These are phyloP conservation scores for Solanum habrochaites DNA, from an alignment of 257 asterid species.

Conservation along the genomic window DNA sequence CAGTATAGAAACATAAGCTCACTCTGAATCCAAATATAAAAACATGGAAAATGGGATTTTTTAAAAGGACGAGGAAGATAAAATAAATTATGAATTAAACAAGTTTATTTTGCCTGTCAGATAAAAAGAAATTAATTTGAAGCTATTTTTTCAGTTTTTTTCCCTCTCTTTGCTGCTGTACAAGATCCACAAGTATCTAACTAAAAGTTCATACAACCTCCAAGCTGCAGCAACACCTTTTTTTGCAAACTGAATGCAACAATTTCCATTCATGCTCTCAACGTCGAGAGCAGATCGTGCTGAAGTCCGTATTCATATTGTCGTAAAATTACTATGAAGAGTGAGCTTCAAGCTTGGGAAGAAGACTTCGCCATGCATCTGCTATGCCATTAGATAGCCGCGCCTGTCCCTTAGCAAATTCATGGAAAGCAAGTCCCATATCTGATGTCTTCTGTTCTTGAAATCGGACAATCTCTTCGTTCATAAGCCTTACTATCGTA, in stretches of 20 bases:
- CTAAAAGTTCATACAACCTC: slow-evolving; percentile 1
- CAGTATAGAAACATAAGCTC: neutral
- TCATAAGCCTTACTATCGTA: slow-evolving; percentile 67
- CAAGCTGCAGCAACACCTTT: neutral
- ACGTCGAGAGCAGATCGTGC: neutral
- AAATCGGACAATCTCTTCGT: slow-evolving; percentile 68
- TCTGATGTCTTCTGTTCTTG: slow-evolving; percentile 89
- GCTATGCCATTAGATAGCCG: slow-evolving; percentile 60
- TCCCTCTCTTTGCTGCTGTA: slow-evolving; percentile 22
- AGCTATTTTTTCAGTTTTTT: neutral
- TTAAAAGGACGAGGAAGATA: neutral
- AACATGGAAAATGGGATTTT: neutral
- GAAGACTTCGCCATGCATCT: slow-evolving; percentile 92
- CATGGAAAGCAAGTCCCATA: slow-evolving; percentile 89
- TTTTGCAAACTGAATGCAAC: neutral
- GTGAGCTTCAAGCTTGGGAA: slow-evolving; percentile 85
- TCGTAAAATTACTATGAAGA: slow-evolving; percentile 11
- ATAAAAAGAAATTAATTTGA: neutral
- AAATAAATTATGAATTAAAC: neutral
- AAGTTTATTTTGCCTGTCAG: neutral
- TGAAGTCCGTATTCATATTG: neutral
- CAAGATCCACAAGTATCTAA: slow-evolving; percentile 28
- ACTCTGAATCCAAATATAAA: neutral
- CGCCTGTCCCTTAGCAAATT: slow-evolving; percentile 89
- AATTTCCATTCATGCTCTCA: neutral